Evolutionary conservation across 108 stramenopile genomes (phyloP), one percentile per base, ranked within the genome.

Genomic region (Nitzschia sp.): DNA sequence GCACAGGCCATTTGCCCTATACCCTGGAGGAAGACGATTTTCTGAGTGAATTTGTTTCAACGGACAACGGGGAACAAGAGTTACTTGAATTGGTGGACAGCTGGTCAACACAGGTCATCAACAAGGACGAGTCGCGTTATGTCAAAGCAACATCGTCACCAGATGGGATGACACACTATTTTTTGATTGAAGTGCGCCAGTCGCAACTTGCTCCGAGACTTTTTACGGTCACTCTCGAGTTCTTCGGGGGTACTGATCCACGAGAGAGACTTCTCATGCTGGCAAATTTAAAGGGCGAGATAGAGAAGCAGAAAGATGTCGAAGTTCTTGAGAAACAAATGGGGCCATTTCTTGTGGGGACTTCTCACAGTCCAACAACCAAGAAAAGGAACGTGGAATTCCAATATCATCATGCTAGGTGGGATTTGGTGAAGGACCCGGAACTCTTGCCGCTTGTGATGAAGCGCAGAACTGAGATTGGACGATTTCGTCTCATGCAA

Each of bases 401-500:
- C 65, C 78, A 86, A 32, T 66, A 75, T 21, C 82, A 89, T 50
- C 80, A 84, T 55, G 85, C 85, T 33, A 69, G 58, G 32, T 93
- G 92, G 92, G 69, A 86, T 22, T 80, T 88, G 0, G 72, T 85
- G 2, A 78, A 78, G 27, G 89, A 93, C 26, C 67, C 76, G 22
- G 89, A 93, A 50, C 81, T 90, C 17, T 61, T 93, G 26, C 80
- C 88, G 9, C 75, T 93, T 1, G 55, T 93, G 3, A 81, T 79
- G 22, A 86, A 82, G 63, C 72, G 89, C 45, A 59, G 87, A 44
- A 71, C 61, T 32, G 81, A 84, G 44, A 81, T 90, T n/a, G 89
- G 79, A 2, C 53, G 73, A 29, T 93, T 88, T 58, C 72, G 71
- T 29, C 61, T 90, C 15, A 63, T 90, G 28, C 73, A 88, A 41